phyloP scores from a whole-genome alignment of 352 stramenopile genomes.

The Phytophthora uliginosa region DNA sequence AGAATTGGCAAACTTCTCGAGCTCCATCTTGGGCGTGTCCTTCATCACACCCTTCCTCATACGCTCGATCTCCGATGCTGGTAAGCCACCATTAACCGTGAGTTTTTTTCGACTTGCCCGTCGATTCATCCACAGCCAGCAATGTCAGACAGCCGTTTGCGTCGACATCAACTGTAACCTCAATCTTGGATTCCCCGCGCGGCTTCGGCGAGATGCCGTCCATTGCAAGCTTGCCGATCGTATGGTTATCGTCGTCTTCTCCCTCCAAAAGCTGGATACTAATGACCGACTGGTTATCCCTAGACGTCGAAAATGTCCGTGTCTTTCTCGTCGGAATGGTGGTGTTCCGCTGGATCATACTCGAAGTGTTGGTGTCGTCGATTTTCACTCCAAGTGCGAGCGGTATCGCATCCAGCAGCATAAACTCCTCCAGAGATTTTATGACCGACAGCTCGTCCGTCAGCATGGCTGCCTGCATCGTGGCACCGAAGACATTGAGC shows the following conservation, averaged over 20 bases:
- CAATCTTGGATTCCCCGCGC: not conserved
- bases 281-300: constrained; percentile 4
- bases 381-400: constrained; percentile 9
- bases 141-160: not conserved
- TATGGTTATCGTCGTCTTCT: not conserved
- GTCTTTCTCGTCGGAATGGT: constrained; percentile 9
- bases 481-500: not conserved
- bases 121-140: not conserved
- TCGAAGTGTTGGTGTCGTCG: not conserved
- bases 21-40: not conserved
- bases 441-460: not conserved
- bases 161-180: constrained; percentile 4
- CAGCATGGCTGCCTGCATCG: constrained; percentile 3
- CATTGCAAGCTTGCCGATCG: not conserved
- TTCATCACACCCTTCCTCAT: not conserved
- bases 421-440: not conserved
- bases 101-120: not conserved
- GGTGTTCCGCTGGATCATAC: constrained; percentile 5
- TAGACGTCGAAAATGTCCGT: constrained; percentile 1
- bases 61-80: constrained; percentile 4
- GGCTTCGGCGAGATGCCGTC: not conserved
- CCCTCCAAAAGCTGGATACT: not conserved
- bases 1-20: constrained; percentile 1
- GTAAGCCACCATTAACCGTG: not conserved
- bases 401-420: constrained; percentile 9